These are phyloP conservation scores for grape (Vitis vinifera) DNA, from an alignment of 164 flowering plant genomes.

Conservation along the genomic window DNA sequence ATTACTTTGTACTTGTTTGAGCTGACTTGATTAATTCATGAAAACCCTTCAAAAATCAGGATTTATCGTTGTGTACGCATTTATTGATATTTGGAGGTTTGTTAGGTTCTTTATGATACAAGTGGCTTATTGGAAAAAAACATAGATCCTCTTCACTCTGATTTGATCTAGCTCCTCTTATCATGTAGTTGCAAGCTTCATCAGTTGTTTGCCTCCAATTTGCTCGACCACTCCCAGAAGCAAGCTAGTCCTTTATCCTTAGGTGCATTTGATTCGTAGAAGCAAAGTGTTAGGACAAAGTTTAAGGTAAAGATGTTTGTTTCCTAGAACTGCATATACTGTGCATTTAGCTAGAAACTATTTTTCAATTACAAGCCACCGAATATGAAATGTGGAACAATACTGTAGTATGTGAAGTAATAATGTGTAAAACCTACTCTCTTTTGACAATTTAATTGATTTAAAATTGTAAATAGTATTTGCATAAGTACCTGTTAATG, in stretches of 20 bases:
- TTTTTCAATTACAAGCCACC: too few relatives aligned
- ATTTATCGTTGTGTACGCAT: too few relatives aligned
- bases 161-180: constrained; percentile 59
- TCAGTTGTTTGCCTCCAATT: constrained; percentile 53
- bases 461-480: too few relatives aligned
- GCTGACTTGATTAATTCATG: too few relatives aligned
- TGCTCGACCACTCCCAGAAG: constrained; percentile 37
- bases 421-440: too few relatives aligned
- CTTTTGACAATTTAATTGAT: too few relatives aligned
- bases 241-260: constrained; percentile 17
- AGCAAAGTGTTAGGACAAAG: constrained; percentile 70
- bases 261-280: constrained; percentile 41
- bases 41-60: too few relatives aligned
- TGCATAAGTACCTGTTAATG: neutral
- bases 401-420: too few relatives aligned
- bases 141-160: constrained; percentile 69
- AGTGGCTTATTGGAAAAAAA: constrained; percentile 91
- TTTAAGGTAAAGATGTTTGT: constrained; percentile 57
- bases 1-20: too few relatives aligned
- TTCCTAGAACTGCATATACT: too few relatives aligned
- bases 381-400: too few relatives aligned
- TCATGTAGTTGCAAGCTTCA: constrained; percentile 56
- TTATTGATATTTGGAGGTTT: constrained; percentile 2
- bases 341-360: too few relatives aligned
- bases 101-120: constrained; percentile 79